A percentile compares a stretch with the other conserved stretches of the same genome.
phyloP scores from a whole-genome alignment of 2,329 filamentous ascomycete species.

The Verruconis gallopava region DNA sequence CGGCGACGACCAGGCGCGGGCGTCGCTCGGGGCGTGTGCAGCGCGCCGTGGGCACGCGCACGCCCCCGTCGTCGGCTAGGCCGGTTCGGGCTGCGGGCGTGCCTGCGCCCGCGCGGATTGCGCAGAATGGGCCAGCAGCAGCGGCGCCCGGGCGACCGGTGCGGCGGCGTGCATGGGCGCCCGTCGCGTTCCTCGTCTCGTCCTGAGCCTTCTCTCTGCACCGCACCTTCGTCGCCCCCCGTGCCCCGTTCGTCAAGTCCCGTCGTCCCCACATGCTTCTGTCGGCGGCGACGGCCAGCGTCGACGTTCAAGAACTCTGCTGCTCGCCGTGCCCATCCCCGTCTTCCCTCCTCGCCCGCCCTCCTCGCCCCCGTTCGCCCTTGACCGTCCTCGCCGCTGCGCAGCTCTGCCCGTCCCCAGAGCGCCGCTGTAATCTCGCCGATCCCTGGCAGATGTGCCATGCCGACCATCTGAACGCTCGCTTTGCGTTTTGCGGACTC shows the following conservation, averaged over 20 bases:
- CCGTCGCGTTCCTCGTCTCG: neutral
- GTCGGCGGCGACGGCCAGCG: neutral
- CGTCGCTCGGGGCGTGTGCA: too few species aligned
- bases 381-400: too few species aligned
- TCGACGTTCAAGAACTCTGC: neutral
- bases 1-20: too few species aligned
- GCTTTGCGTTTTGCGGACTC: neutral
- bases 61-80: too few species aligned
- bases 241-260: neutral
- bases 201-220: too few species aligned
- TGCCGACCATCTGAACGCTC: neutral
- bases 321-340: neutral
- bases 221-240: too few species aligned
- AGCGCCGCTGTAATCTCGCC: too few species aligned
- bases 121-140: neutral
- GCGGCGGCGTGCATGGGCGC: neutral
- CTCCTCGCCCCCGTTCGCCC: neutral
- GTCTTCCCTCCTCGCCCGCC: neutral
- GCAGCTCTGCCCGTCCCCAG: too few species aligned
- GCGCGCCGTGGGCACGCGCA: too few species aligned
- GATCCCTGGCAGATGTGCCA: neutral
- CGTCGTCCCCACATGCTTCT: neutral
- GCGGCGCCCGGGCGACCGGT: neutral
- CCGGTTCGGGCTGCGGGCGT: neutral
- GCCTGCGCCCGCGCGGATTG: neutral